These are phyloP conservation scores for Litsea cubeba DNA, from an alignment of 164 flowering plant species.

Conservation along the genomic window DNA sequence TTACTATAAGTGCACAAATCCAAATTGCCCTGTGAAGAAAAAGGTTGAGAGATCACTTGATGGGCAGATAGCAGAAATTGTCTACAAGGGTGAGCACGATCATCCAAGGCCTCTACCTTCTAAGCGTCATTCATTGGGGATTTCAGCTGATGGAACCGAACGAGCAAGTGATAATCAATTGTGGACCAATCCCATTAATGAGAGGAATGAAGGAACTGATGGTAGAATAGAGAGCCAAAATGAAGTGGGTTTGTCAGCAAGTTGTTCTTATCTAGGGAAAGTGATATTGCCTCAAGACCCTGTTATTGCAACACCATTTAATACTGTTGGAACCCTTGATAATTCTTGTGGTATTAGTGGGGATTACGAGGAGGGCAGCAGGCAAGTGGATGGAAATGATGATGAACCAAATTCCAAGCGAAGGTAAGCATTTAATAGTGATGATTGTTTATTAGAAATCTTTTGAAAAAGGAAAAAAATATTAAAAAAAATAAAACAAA, in stretches of 20 bases:
- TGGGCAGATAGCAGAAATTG: constrained; percentile 87
- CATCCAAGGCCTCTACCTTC: constrained; percentile 79
- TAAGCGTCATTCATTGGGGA: constrained; percentile 37
- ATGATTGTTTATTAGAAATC: background rate
- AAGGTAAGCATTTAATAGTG: constrained; percentile 45
- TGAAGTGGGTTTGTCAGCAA: constrained; percentile 25
- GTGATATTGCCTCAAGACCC: constrained; percentile 23
- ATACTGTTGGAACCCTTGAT: constrained; percentile 35
- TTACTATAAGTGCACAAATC: constrained; percentile 90
- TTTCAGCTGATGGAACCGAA: constrained; percentile 35
- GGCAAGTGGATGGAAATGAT: constrained; percentile 41
- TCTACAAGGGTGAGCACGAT: constrained; percentile 92
- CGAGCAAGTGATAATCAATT: constrained; percentile 28
- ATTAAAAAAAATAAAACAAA: no score
- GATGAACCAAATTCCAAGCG: constrained; percentile 58
- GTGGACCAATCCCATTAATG: constrained; percentile 24
- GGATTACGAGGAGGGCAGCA: constrained; percentile 58
- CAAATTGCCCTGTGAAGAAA: constrained; percentile 88
- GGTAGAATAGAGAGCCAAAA: constrained; percentile 36
- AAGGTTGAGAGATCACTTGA: constrained; percentile 86
- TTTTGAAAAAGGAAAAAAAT: no score
- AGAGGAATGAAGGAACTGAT: constrained; percentile 41
- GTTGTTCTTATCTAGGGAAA: constrained; percentile 27
- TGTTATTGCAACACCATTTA: constrained; percentile 18
- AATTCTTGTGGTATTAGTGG: constrained; percentile 56